Evolutionary conservation across 2,329 filamentous ascomycete species (phyloP).

Genomic region (Alternaria brassicae): DNA sequence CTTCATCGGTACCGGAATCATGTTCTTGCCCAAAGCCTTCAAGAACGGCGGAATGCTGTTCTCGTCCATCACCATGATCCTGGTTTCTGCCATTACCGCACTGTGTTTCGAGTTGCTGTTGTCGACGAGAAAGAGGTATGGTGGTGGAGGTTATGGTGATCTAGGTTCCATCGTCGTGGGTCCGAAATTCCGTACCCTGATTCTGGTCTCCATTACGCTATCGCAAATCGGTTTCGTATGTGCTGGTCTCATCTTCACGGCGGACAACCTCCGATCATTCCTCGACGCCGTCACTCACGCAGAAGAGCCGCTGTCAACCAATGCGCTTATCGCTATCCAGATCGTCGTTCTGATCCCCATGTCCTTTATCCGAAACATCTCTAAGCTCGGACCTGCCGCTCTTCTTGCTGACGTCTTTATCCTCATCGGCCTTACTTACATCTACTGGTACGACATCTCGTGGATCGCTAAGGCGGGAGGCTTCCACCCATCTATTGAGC

Average conservation of each 20-base stretch:
- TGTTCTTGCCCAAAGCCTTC: slow-evolving; percentile 82
- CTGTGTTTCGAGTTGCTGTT: slow-evolving; percentile 76
- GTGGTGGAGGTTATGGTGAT: slow-evolving; percentile 77
- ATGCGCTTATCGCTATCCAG: slow-evolving; percentile 70
- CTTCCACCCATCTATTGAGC: slow-evolving; percentile 65
- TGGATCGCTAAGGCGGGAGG: slow-evolving; percentile 62
- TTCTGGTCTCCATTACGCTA: slow-evolving; percentile 73
- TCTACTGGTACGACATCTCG: slow-evolving; percentile 73
- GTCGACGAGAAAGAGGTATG: slow-evolving; percentile 68
- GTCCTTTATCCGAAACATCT: slow-evolving; percentile 75
- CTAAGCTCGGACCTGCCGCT: slow-evolving; percentile 73
- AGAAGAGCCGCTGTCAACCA: slow-evolving; percentile 60
- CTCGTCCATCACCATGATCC: slow-evolving; percentile 71
- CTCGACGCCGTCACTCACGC: slow-evolving; percentile 66
- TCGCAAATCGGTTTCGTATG: slow-evolving; percentile 82
- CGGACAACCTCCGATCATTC: slow-evolving; percentile 75
- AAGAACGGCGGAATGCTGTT: slow-evolving; percentile 79
- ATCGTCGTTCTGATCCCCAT: slow-evolving; percentile 70
- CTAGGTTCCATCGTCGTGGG: slow-evolving; percentile 68
- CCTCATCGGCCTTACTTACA: slow-evolving; percentile 72
- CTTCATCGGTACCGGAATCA: slow-evolving; percentile 81
- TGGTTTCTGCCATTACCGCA: slow-evolving; percentile 70
- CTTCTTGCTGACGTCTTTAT: slow-evolving; percentile 76
- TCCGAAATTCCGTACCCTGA: slow-evolving; percentile 67
- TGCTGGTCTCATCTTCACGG: slow-evolving; percentile 77